A percentile compares a stretch with the other conserved stretches of the same genome.
Evolutionary conservation across 768 basidiomycete genomes (phyloP).

Genomic region (Trametes cingulata): DNA sequence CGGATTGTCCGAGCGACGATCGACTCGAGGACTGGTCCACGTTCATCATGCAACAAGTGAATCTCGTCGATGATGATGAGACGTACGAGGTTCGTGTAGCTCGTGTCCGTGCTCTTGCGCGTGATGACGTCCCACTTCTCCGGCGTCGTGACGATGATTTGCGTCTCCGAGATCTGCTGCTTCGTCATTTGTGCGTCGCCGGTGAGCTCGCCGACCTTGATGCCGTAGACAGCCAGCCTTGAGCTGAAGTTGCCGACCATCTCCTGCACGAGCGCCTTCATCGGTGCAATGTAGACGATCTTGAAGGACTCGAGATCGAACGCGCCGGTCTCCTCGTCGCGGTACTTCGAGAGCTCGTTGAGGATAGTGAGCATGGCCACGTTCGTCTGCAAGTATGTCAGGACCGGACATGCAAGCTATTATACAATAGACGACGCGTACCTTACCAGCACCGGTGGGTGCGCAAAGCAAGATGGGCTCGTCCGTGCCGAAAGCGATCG

Average conservation of each 20-base stretch:
- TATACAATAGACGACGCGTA: too few relatives aligned
- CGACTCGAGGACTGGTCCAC: constrained; percentile 93
- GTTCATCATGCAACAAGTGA: constrained; percentile 95
- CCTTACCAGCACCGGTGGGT: constrained; percentile 98
- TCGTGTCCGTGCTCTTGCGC: constrained; percentile 94
- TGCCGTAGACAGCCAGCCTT: constrained; percentile 67
- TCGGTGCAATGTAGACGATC: constrained; percentile 96
- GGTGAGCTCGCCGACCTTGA: constrained; percentile 93
- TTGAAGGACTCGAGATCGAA: constrained; percentile 93
- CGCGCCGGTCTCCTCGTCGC: constrained; percentile 75
- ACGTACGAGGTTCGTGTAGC: constrained; percentile 94
- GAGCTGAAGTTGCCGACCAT: constrained; percentile 94
- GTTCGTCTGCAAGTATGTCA: constrained; percentile 68
- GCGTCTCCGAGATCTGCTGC: constrained; percentile 93
- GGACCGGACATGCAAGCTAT: constrained; percentile 15
- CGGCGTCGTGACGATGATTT: constrained; percentile 97
- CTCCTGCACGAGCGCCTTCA: constrained; percentile 99
- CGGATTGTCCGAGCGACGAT: constrained; percentile 89
- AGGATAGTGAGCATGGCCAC: constrained; percentile 96
- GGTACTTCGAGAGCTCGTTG: constrained; percentile 84
- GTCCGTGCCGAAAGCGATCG: constrained; percentile 91
- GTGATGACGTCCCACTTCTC: constrained; percentile 99
- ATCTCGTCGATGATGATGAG: constrained; percentile 99
- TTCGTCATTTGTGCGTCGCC: constrained; percentile 99
- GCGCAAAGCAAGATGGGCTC: constrained; percentile 96